Conservation (phyloP, 805 yeast genomes). For the Pichia kluyveri region DNA sequence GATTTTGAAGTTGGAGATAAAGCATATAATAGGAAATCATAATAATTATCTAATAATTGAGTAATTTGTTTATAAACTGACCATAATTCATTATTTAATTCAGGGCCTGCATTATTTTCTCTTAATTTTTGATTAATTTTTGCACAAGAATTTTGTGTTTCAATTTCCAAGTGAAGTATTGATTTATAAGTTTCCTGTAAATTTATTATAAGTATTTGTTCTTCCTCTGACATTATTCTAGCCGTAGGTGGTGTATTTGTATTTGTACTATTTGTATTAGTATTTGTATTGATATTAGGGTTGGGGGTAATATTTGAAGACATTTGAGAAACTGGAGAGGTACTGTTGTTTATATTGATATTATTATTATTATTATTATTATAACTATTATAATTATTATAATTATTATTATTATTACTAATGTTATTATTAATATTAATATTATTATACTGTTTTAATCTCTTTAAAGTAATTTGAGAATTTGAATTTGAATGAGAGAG, state of each 20-base stretch:
- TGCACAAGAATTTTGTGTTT: constrained; percentile 61
- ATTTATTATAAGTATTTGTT: constrained; percentile 58
- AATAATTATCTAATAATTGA: constrained; percentile 58
- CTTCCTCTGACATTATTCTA: constrained; percentile 39
- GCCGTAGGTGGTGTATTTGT: constrained; percentile 1
- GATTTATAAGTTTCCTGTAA: constrained; percentile 67
- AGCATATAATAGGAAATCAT: constrained; percentile 64
- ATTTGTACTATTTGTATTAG: background rate
- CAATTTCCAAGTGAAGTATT: constrained; percentile 58
- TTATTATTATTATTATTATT: too few species aligned
- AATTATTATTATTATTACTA: background rate
- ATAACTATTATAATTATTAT: too few species aligned
- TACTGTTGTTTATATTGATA: too few species aligned
- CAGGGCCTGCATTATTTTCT: constrained; percentile 37
- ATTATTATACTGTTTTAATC: background rate
- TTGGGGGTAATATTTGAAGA: too few species aligned
- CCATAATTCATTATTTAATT: constrained; percentile 57
- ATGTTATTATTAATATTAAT: background rate
- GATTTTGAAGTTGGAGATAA: constrained; percentile 58
- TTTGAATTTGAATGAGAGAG: background rate
- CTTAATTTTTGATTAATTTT: constrained; percentile 44
- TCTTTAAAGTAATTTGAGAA: background rate
- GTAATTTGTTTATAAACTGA: constrained; percentile 59
- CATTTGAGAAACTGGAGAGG: too few species aligned
- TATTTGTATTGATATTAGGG: background rate